Evolutionary conservation across 805 yeast species (phyloP), one percentile per base, ranked within the genome.

Genomic region (Sugiyamaella floridensis): DNA sequence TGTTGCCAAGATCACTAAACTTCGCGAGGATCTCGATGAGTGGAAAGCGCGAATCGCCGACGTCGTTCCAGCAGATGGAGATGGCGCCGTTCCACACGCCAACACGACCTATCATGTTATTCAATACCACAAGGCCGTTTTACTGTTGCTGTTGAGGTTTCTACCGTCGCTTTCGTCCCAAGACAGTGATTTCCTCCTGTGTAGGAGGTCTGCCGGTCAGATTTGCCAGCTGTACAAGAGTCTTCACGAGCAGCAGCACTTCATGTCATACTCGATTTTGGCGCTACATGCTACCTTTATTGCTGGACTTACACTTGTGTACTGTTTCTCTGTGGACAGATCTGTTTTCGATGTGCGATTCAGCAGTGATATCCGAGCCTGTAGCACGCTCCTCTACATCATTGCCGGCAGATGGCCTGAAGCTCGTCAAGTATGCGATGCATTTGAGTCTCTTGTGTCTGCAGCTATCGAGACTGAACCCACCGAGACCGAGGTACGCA

Each of bases 211-310:
- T 5, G 42, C 49, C 2, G 41, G 53, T 14, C 46, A 45, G n/a
- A 50, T 50, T 32, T 50, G 53, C 20, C 53, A 43, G 16, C 40
- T 41, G 16, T 41, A 44, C 37, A 50, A 50, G 43, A 29, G 22
- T 43, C 49, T 50, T 10, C 53, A 45, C 19, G 47, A 50, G 40
- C 53, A 50, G 26, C 46, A 50, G 44, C 46, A 43, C 16, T 50
- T 32, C 14, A 34, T 34, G 45, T 48, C 50, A 4, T 46, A 47
- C 22, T 51, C 54, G 32, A 34, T 51, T 37, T 19, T 51, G 9
- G 49, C 54, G 7, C 41, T 51, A 5, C 54, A 51, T 10, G 45
- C 54, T 7, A 46, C 32, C 19, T 51, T 51, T 40, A 40, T 51
- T 48, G 49, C 44, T 16, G 54, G 54, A 1, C 40, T 50, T 15